Base-by-base conservation (phyloP, 2,329 filamentous ascomycete species). In the Botrytis cinerea region DNA sequence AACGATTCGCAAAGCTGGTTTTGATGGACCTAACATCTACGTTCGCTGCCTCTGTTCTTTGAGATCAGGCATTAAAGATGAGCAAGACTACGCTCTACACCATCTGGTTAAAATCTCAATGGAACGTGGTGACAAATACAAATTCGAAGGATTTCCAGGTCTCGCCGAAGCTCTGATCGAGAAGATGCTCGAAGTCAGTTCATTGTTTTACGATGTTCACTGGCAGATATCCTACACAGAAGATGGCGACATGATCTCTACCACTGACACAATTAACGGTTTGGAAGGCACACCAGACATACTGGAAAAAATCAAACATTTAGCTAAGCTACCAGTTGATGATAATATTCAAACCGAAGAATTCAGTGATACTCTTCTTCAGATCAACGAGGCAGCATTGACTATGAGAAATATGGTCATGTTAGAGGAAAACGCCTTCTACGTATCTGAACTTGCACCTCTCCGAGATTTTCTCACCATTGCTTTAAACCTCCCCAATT, bases 341-440 rank as follows among this genome's bases (percentile, higher is more conserved):
- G 88, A 93, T 78, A 86, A 86, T 51, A 86, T 98, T 40, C 89
- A 95, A 75, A 89, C 93, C 0, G 89, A 89, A 45, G 87, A 90
- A 9, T 93, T 92, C 77, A 87, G 89, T 22, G 90, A 94, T 75
- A 85, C 88, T 60, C 86, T 98, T 74, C 88, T 92, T 20, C 89
- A 93, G 76, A 87, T 97, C 75, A 95, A 92, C 38, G 95, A 98
- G 82, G 94, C 96, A 2, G 91, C 92, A 32, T 85, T 98, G 64
- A 95, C 97, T 28, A 86, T 98, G 61, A 90, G 96, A 70, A 99
- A 99, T 81, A 98, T 99, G 94, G 91, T 95, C n/a, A 93, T 97
- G 82, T 85, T 98, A 32, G 89, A 91, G 35, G 94, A 97, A 75
- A 99, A 99, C 80, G 95, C 95, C 0, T 84, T 87, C 38, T 96